phyloP scores from a whole-genome alignment of 2,329 filamentous ascomycete genomes.

The Talaromyces marneffei region DNA sequence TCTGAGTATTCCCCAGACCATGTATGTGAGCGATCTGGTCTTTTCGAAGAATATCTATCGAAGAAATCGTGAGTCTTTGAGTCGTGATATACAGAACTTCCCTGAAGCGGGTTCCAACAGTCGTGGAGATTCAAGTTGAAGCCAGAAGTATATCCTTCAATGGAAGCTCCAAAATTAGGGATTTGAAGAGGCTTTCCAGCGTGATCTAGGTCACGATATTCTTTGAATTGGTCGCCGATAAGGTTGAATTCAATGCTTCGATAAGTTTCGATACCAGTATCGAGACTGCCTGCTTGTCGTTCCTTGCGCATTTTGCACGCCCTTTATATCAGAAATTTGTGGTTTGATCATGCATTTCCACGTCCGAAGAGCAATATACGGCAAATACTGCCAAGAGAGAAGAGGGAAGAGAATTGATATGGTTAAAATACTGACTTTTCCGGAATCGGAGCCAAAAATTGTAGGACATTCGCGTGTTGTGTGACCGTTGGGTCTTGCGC shows the following conservation, averaged over 20 bases:
- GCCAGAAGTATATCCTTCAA: not conserved
- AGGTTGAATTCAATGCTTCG: not conserved
- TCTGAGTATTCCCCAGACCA: slow-evolving; percentile 21
- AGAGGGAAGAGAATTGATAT: not conserved
- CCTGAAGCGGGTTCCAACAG: not conserved
- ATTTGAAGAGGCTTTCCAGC: not conserved
- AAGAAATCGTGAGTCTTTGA: not conserved
- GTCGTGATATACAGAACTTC: not conserved
- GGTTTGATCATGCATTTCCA: not conserved
- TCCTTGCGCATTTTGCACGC: not conserved
- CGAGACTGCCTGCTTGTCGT: not conserved
- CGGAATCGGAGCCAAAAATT: no score
- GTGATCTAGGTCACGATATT: not conserved
- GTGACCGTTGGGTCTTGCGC: no score
- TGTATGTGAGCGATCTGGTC: not conserved
- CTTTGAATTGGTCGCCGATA: not conserved
- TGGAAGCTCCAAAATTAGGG: not conserved
- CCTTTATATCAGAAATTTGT: not conserved
- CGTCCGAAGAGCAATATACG: not conserved
- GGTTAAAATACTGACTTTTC: not conserved
- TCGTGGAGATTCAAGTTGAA: not conserved
- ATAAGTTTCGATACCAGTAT: not conserved
- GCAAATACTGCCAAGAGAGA: no score
- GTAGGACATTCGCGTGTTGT: no score
- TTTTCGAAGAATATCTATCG: not conserved